These are phyloP conservation scores for Backusella mclennaniae DNA, from an alignment of 192 early-diverging fungal species.

Conservation along the genomic window DNA sequence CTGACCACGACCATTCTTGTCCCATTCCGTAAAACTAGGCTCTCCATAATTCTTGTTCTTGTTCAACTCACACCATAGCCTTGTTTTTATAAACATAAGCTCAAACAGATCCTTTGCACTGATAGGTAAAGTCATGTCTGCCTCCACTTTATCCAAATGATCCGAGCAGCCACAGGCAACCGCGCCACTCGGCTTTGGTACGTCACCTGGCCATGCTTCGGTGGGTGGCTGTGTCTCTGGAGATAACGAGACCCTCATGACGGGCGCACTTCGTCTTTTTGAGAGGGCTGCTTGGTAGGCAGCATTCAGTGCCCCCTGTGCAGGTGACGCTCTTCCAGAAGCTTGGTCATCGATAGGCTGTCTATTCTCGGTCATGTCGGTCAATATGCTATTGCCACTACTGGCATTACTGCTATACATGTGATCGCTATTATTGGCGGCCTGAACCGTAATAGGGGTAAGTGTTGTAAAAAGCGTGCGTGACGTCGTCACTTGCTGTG, in stretches of 20 bases:
- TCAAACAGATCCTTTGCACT: slow-evolving; percentile 61
- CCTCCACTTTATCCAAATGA: slow-evolving; percentile 63
- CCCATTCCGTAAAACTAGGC: slow-evolving; percentile 6
- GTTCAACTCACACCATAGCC: not conserved
- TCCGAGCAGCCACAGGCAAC: slow-evolving; percentile 61
- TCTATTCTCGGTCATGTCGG: not conserved
- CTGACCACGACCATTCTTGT: not conserved
- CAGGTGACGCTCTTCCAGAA: slow-evolving; percentile 12
- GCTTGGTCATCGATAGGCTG: not conserved
- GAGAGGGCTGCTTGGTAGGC: slow-evolving; percentile 6
- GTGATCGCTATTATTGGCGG: not conserved
- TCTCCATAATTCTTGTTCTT: not conserved
- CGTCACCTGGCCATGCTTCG: slow-evolving; percentile 32
- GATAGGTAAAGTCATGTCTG: slow-evolving; percentile 45
- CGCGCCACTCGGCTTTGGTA: slow-evolving; percentile 45
- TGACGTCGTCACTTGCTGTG: slow-evolving; percentile 13
- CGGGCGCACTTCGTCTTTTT: not conserved
- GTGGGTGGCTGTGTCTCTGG: not conserved
- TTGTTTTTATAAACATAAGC: slow-evolving; percentile 43
- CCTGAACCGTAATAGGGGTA: slow-evolving; percentile 22
- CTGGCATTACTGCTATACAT: not conserved
- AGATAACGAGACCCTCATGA: not conserved
- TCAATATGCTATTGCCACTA: not conserved
- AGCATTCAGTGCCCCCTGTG: slow-evolving; percentile 11
- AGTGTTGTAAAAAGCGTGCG: slow-evolving; percentile 15